Conservation (phyloP, 2,329 filamentous ascomycete genomes). For the Trichoderma atroviride region DNA sequence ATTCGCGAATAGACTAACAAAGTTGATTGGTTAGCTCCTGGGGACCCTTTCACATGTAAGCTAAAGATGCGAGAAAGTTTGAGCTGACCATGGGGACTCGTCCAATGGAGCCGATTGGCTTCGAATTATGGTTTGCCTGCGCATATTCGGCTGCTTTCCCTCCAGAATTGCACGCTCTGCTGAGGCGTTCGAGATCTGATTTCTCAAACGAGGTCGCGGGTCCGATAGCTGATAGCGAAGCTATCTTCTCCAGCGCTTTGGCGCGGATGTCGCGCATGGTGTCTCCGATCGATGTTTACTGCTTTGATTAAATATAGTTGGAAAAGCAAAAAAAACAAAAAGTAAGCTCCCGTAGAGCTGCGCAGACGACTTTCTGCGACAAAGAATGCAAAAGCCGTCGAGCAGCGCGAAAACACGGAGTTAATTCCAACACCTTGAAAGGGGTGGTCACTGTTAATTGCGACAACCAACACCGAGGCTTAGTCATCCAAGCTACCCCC, state of each 20-base stretch:
- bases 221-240: constrained; percentile 61
- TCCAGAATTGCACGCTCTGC: constrained; percentile 57
- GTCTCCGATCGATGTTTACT: constrained; percentile 20
- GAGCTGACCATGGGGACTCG: constrained; percentile 62
- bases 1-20: constrained; percentile 77
- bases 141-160: constrained; percentile 46
- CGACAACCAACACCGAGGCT: constrained; percentile 31
- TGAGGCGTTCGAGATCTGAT: constrained; percentile 65
- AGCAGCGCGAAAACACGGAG: constrained; percentile 12
- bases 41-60: background rate
- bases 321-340: background rate
- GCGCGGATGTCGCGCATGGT: constrained; percentile 63
- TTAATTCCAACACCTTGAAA: constrained; percentile 8
- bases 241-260: constrained; percentile 66
- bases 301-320: background rate
- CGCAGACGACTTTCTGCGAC: constrained; percentile 14
- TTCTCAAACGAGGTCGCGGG: constrained; percentile 59
- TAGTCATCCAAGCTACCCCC: constrained; percentile 48
- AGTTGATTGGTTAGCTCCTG: constrained; percentile 26
- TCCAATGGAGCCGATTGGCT: constrained; percentile 48
- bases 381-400: background rate
- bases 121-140: constrained; percentile 52
- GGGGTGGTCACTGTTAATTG: constrained; percentile 22
- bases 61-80: background rate
- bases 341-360: constrained; percentile 10